These are phyloP conservation scores for Lomentospora prolificans DNA, from an alignment of 2,329 filamentous ascomycete species.

Conservation along the genomic window DNA sequence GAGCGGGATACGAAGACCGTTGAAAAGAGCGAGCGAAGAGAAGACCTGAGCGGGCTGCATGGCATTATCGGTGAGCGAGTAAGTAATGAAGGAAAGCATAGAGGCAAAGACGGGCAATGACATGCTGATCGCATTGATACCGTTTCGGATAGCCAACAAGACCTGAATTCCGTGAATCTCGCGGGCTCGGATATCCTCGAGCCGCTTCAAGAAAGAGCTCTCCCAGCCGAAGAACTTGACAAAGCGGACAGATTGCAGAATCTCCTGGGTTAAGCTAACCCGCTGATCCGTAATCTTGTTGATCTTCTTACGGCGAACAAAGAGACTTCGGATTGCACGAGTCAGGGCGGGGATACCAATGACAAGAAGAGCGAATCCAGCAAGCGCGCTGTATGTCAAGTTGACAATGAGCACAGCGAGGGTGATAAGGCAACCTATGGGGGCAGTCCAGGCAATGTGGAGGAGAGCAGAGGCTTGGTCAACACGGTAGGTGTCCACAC, in stretches of 20 bases:
- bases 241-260: conserved; percentile 81
- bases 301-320: conserved; percentile 65
- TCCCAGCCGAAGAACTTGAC: conserved; percentile 98
- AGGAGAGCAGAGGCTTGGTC: conserved; percentile 84
- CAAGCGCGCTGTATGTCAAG: conserved; percentile 77
- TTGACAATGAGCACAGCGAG: conserved; percentile 76
- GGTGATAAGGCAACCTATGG: conserved; percentile 68
- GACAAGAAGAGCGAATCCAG: conserved; percentile 76
- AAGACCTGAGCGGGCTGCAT: conserved; percentile 74
- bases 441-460: conserved; percentile 84
- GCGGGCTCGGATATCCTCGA: conserved; percentile 60
- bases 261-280: conserved; percentile 85
- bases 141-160: conserved; percentile 73
- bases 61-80: conserved; percentile 53
- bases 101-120: conserved; percentile 88
- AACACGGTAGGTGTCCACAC: conserved; percentile 85
- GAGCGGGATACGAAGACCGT: conserved; percentile 78
- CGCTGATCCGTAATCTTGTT: conserved; percentile 92
- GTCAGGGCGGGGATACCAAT: conserved; percentile 71
- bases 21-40: conserved; percentile 89
- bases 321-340: conserved; percentile 64
- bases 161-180: conserved; percentile 82
- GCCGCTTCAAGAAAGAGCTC: conserved; percentile 67
- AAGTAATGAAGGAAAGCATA: conserved; percentile 89
- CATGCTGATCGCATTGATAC: conserved; percentile 73